Evolutionary conservation across 352 stramenopile species (phyloP).

Genomic region (Phytophthora niederhauseri): DNA sequence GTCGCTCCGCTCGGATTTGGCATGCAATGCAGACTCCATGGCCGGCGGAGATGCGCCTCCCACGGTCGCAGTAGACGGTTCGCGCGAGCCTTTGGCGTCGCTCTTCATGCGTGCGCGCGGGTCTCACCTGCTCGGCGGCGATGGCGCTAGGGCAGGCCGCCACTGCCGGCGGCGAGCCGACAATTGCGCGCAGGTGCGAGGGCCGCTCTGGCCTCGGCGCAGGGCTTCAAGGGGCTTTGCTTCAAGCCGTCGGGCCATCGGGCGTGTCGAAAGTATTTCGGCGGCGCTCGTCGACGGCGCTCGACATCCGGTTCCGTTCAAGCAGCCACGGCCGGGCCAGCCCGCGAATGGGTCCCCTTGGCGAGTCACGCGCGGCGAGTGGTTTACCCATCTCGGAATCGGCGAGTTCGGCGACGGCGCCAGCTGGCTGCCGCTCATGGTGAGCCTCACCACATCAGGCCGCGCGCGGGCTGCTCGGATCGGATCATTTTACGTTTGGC

Average conservation of each 20-base stretch:
- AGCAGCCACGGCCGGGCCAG: constrained; percentile 1
- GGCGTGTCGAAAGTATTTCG: background rate
- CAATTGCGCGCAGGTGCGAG: background rate
- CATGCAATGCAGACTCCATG: background rate
- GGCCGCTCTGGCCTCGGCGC: background rate
- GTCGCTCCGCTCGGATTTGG: constrained; percentile 29
- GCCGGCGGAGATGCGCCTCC: constrained; percentile 26
- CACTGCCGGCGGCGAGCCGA: background rate
- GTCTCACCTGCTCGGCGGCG: background rate
- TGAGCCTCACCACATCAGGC: constrained; percentile 25
- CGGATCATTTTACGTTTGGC: constrained; percentile 38
- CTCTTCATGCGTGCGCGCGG: background rate
- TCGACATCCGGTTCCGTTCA: background rate
- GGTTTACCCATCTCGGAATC: constrained; percentile 21
- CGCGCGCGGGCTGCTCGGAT: background rate
- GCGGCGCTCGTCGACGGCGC: background rate
- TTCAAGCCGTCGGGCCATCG: background rate
- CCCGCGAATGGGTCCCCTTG: constrained; percentile 18
- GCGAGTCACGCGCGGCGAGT: constrained; percentile 1
- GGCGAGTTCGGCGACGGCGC: constrained; percentile 12
- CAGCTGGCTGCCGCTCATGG: constrained; percentile 31
- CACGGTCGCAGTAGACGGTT: constrained; percentile 35
- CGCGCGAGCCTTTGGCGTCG: constrained; percentile 12
- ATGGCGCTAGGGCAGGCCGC: background rate
- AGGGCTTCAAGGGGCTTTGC: background rate